Evolutionary conservation across 1,284 basidiomycete species (phyloP), one percentile per base, ranked within the genome.

Genomic region (Mycena citricolor): DNA sequence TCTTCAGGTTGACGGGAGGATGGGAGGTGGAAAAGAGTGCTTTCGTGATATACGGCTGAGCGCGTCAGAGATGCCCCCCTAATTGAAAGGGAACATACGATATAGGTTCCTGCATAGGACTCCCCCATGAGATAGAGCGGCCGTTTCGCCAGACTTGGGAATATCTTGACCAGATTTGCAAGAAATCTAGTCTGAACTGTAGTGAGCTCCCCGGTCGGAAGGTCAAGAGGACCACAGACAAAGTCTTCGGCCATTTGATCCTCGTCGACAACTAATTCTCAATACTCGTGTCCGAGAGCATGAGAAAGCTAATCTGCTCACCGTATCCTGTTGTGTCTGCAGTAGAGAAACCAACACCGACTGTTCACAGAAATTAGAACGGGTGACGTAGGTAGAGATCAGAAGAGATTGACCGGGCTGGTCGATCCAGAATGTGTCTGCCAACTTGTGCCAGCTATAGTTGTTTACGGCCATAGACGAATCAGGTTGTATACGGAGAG

Each of bases 391-490:
- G 16, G 36, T 13, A 1, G 22, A 21, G n/a, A 38, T 30, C 44
- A 22, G 22, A 32, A 34, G 20, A 13, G 3, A 32, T 11, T 14
- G 28, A 81, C 79, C 83, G 46, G 84, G 86, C 47, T 86, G 83
- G 57, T 86, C 86, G 30, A 86, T 64, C 81, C 81, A 86, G 39
- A 87, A 68, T 49, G 74, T 78, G 63, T 88, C 85, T 1, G 79
- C 76, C n/a, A 83, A 58, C 28, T 65, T 70, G 52, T 76, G 63
- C 78, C 82, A 85, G 55, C 76, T 73, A 57, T 73, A 70, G 11
- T 70, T 60, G 51, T 86, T 84, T 12, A 68, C 57, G 21, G 63
- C 66, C 4, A 76, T 60, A 8, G 68, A 69, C 51, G 76, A 77
- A 49, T 81, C 61, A 32, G 57, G 60, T 7, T 71, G 64, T 31